Evolutionary conservation across 225 moss, liverwort and hornwort genomes (phyloP).

Genomic region (Ulota crispa): DNA sequence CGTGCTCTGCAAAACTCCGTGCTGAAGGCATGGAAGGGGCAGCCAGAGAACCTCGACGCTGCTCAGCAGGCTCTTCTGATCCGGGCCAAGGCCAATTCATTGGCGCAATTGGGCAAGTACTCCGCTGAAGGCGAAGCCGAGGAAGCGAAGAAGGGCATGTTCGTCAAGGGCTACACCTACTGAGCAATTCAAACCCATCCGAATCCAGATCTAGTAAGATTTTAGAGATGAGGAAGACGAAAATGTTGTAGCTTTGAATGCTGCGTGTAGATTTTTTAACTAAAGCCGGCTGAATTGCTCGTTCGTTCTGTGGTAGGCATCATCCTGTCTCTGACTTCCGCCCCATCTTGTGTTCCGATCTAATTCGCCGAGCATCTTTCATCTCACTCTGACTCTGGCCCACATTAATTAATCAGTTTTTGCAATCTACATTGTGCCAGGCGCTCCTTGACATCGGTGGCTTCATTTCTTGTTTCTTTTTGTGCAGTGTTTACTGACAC

Average conservation of each 20-base stretch:
- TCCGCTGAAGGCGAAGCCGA: slow-evolving; percentile 38
- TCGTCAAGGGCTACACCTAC: slow-evolving; percentile 36
- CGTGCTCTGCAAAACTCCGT: slow-evolving; percentile 27
- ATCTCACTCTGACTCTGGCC: background rate
- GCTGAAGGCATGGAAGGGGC: slow-evolving; percentile 26
- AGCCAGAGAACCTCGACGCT: slow-evolving; percentile 19
- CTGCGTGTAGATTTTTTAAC: slow-evolving; percentile 14
- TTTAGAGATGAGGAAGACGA: slow-evolving; percentile 1
- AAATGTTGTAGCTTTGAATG: background rate
- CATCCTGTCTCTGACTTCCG: background rate
- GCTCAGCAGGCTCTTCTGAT: slow-evolving; percentile 19
- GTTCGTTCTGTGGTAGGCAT: background rate
- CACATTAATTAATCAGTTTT: background rate
- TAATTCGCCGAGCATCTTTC: background rate
- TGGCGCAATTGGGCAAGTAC: slow-evolving; percentile 34
- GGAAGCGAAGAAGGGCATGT: slow-evolving; percentile 50
- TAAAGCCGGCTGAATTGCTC: background rate
- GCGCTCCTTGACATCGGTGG: background rate
- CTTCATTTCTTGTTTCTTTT: background rate
- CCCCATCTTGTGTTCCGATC: background rate
- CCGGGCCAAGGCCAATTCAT: slow-evolving; percentile 26
- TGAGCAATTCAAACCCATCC: background rate
- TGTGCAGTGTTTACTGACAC: background rate
- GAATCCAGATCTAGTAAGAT: slow-evolving; percentile 14
- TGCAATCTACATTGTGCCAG: background rate